Conservation (phyloP, 805 yeast genomes). For the Starmerella stigmatis region DNA sequence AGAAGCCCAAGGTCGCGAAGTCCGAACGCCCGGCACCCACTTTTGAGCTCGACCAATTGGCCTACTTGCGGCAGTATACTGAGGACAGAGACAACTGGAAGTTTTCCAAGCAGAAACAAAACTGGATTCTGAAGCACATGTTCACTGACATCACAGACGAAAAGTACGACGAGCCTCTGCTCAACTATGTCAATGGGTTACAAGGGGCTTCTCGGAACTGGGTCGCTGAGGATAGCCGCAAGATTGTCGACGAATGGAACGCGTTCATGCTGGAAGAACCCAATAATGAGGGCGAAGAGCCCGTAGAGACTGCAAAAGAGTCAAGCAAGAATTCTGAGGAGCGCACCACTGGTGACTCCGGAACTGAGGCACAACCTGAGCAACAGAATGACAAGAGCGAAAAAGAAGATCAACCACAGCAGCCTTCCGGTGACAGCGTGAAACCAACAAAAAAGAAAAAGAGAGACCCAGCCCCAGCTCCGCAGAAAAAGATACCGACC, state of each 20-base stretch:
- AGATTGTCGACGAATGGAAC: conserved; percentile 49
- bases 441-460: background rate
- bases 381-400: no score
- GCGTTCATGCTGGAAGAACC: conserved; percentile 33
- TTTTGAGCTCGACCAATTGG: conserved; percentile 70
- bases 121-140: conserved; percentile 66
- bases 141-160: conserved; percentile 37
- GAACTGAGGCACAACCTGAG: no score
- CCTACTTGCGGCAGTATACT: conserved; percentile 48
- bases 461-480: background rate
- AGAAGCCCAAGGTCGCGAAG: conserved; percentile 60
- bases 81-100: conserved; percentile 60
- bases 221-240: conserved; percentile 40
- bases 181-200: conserved; percentile 46
- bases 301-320: background rate
- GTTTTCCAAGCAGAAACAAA: conserved; percentile 77
- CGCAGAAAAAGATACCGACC: conserved; percentile 15
- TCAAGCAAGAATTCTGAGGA: no score
- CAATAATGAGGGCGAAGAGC: conserved; percentile 2
- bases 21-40: conserved; percentile 49
- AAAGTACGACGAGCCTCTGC: conserved; percentile 42
- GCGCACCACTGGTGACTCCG: no score
- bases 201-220: conserved; percentile 63
- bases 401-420: no score
- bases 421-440: background rate